Percentiles rank a stretch among this genome's conserved stretches.
phyloP scores from a whole-genome alignment of 1,284 basidiomycete genomes.

The Ustilago hordei region DNA sequence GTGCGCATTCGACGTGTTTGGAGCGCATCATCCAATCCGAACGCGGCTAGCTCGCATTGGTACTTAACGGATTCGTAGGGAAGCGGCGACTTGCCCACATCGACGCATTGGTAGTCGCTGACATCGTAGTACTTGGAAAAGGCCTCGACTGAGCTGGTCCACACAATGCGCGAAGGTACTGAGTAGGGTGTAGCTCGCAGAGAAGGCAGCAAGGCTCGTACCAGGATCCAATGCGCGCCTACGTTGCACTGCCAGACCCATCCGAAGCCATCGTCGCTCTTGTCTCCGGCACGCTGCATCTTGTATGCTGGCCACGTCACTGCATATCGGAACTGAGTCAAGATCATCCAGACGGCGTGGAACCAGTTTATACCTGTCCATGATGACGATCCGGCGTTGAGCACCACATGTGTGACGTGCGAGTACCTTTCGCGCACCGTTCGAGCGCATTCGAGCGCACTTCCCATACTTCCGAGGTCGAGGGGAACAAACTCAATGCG shows the following conservation, averaged over 20 bases:
- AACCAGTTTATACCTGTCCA: constrained; percentile 67
- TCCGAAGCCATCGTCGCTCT: constrained; percentile 65
- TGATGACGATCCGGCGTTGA: constrained; percentile 68
- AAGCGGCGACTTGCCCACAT: constrained; percentile 45
- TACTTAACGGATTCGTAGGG: constrained; percentile 70
- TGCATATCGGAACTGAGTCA: constrained; percentile 63
- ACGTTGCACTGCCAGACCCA: constrained; percentile 70
- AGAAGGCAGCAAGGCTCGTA: constrained; percentile 57
- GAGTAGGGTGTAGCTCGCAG: constrained; percentile 62
- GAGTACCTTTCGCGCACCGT: constrained; percentile 57
- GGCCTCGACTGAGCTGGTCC: constrained; percentile 69
- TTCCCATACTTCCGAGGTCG: constrained; percentile 67
- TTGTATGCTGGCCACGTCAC: constrained; percentile 68
- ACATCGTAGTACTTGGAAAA: constrained; percentile 60
- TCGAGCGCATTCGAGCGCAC: constrained; percentile 62
- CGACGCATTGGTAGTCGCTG: constrained; percentile 65
- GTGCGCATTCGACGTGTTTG: constrained; percentile 48
- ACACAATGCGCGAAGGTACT: constrained; percentile 64
- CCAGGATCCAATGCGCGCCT: constrained; percentile 67
- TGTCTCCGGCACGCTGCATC: constrained; percentile 64
- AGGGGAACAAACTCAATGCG: constrained; percentile 66
- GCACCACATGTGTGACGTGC: constrained; percentile 68
- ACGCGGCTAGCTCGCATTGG: constrained; percentile 68
- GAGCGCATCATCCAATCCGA: constrained; percentile 65
- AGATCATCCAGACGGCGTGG: constrained; percentile 59